Percentiles rank a stretch among this genome's conserved stretches.
These are phyloP conservation scores for Lipomyces japonicus DNA, from an alignment of 805 yeast species.

Conservation along the genomic window DNA sequence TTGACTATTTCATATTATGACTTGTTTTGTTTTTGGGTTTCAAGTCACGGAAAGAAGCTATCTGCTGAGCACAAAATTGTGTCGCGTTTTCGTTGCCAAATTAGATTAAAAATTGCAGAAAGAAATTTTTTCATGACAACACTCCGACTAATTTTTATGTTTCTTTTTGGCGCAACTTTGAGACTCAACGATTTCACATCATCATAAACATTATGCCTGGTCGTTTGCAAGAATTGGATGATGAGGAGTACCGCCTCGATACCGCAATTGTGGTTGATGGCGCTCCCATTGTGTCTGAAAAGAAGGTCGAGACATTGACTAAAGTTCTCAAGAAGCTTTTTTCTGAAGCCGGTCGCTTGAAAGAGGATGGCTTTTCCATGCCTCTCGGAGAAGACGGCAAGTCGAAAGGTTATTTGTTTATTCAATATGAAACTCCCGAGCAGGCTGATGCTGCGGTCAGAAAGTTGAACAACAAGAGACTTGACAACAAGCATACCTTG, in stretches of 20 bases:
- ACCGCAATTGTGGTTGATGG: slow-evolving; percentile 87
- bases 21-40: no score
- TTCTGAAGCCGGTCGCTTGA: slow-evolving; percentile 69
- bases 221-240: background rate
- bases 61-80: no score
- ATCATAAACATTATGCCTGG: background rate
- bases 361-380: slow-evolving; percentile 64
- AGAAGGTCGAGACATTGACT: slow-evolving; percentile 75
- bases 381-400: slow-evolving; percentile 68
- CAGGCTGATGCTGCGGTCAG: slow-evolving; percentile 76
- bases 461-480: slow-evolving; percentile 78
- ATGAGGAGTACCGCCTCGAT: slow-evolving; percentile 56
- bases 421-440: slow-evolving; percentile 66
- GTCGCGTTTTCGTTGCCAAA: no score
- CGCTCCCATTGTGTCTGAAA: slow-evolving; percentile 89
- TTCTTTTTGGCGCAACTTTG: no score
- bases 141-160: no score
- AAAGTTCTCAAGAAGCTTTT: slow-evolving; percentile 83
- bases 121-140: no score
- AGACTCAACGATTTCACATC: no score
- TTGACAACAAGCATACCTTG: slow-evolving; percentile 89
- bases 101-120: no score
- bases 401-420: slow-evolving; percentile 76
- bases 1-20: no score
- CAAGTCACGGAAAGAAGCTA: no score